A percentile compares a stretch with the other conserved stretches of the same genome.
These are phyloP conservation scores for Biscutella laevigata DNA, from an alignment of 441 rosid genomes.

Conservation along the genomic window DNA sequence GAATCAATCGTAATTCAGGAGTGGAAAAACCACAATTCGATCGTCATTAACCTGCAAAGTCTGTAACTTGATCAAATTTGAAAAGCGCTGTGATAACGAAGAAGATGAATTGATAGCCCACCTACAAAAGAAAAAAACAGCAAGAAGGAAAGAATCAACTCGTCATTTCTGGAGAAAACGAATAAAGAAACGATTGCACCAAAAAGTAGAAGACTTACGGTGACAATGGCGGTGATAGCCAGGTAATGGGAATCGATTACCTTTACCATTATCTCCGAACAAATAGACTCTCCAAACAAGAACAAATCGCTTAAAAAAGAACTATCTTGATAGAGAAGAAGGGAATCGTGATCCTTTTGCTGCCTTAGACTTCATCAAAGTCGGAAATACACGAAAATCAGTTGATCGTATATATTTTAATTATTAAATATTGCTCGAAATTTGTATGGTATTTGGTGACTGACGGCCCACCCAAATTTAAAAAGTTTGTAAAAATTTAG, in stretches of 20 bases:
- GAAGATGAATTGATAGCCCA: constrained; percentile 67
- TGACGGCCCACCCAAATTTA: no score
- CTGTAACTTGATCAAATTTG: constrained; percentile 87
- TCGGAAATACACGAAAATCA: no score
- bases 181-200: background rate
- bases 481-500: no score
- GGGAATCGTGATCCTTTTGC: no score
- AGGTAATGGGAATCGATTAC: constrained; percentile 76
- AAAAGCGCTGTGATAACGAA: constrained; percentile 75
- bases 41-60: constrained; percentile 70
- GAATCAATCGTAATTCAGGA: no score
- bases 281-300: background rate
- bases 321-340: no score
- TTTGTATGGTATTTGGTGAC: no score
- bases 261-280: constrained; percentile 42
- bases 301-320: background rate
- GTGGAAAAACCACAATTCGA: background rate
- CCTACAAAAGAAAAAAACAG: constrained; percentile 34
- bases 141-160: background rate
- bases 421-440: no score
- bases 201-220: constrained; percentile 15
- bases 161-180: background rate
- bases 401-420: no score
- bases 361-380: no score
- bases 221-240: constrained; percentile 66